Conservation (phyloP, 2,329 filamentous ascomycete genomes). For the Penicillium italicum region DNA sequence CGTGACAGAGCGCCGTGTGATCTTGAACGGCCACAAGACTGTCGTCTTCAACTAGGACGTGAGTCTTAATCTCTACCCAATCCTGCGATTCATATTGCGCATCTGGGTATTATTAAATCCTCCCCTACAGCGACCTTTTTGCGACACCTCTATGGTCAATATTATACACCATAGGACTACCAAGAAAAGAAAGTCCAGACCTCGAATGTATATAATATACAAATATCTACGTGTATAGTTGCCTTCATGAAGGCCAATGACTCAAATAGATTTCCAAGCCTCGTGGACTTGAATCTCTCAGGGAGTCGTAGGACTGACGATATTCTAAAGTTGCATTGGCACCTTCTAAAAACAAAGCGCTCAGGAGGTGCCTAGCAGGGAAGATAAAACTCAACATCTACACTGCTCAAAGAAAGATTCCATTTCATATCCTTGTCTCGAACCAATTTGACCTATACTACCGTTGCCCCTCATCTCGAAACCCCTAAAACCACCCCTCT, state of each 20-base stretch:
- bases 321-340: too few species aligned
- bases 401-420: background rate
- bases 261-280: background rate
- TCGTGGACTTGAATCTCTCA: too few species aligned
- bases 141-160: background rate
- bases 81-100: background rate
- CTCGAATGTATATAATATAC: background rate
- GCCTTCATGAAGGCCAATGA: background rate
- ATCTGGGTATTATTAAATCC: background rate
- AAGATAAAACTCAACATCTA: background rate
- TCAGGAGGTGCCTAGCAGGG: background rate
- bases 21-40: slow-evolving; percentile 75
- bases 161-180: background rate
- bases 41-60: slow-evolving; percentile 62
- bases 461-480: slow-evolving; percentile 29
- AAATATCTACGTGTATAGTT: background rate
- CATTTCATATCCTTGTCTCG: background rate
- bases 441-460: slow-evolving; percentile 23
- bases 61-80: background rate
- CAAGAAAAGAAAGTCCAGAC: background rate
- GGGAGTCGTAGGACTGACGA: background rate
- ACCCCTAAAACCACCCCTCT: slow-evolving; percentile 31
- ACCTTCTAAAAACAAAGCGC: background rate
- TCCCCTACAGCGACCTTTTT: background rate
- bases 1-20: slow-evolving; percentile 73